Percentiles rank a stretch among this genome's conserved stretches.
Conservation (phyloP, 2,329 filamentous ascomycete genomes). For the Escovopsis sp. region DNA sequence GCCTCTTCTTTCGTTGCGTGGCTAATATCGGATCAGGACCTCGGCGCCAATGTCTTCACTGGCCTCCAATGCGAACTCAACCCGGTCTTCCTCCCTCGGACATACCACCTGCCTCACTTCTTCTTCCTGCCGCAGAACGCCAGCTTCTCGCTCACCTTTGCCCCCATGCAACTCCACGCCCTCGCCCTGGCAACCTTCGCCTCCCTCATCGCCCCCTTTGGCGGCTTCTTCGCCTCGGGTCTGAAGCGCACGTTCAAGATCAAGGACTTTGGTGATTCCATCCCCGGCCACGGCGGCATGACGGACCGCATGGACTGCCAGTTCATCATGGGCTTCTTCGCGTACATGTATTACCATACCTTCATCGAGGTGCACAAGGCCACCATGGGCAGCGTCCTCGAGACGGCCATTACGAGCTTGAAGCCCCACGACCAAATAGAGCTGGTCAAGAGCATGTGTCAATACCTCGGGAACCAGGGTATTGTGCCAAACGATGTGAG, state of each 20-base stretch:
- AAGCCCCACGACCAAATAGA: conserved; percentile 81
- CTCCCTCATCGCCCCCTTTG: conserved; percentile 91
- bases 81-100: conserved; percentile 71
- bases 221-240: conserved; percentile 94
- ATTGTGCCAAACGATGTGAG: conserved; percentile 19
- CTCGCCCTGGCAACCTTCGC: conserved; percentile 84
- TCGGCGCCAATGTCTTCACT: conserved; percentile 84
- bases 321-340: conserved; percentile 99
- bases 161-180: conserved; percentile 88
- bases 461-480: conserved; percentile 52
- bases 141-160: conserved; percentile 53
- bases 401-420: conserved; percentile 81
- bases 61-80: conserved; percentile 83
- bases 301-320: conserved; percentile 99
- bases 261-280: conserved; percentile 98
- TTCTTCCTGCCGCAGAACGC: conserved; percentile 49
- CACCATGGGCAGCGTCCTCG: conserved; percentile 73
- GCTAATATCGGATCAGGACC: conserved; percentile 34
- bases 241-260: conserved; percentile 99
- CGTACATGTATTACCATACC: conserved; percentile 96
- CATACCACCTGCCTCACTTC: conserved; percentile 57
- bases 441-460: conserved; percentile 47
- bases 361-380: conserved; percentile 86
- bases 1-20: background rate
- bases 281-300: conserved; percentile 93